phyloP scores from a whole-genome alignment of 768 basidiomycete species.

The Amanita polypyramis region DNA sequence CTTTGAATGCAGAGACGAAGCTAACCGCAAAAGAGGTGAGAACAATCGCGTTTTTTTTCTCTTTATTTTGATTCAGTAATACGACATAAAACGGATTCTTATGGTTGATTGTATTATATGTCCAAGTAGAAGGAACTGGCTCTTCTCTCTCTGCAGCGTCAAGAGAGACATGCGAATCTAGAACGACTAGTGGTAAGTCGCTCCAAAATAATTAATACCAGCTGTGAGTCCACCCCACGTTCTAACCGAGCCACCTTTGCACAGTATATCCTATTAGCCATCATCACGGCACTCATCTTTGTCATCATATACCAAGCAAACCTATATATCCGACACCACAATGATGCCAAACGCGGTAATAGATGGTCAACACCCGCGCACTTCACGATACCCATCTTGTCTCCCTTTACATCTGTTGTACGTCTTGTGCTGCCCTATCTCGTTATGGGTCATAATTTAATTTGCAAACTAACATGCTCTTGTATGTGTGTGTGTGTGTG shows the following conservation, averaged over 20 bases:
- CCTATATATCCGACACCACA: constrained; percentile 15
- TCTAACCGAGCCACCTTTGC: no score
- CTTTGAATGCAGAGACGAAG: constrained; percentile 53
- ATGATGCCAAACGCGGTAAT: constrained; percentile 14
- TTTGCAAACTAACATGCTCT: no score
- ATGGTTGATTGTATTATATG: constrained; percentile 9
- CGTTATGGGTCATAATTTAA: no score
- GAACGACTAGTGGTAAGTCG: constrained; percentile 19
- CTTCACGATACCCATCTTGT: constrained; percentile 71
- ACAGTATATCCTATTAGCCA: constrained; percentile 23
- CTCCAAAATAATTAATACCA: not conserved
- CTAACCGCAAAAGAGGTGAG: constrained; percentile 39
- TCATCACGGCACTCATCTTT: constrained; percentile 25
- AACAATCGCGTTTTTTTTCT: no score
- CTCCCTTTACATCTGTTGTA: constrained; percentile 73
- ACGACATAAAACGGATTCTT: no score
- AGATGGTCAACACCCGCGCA: constrained; percentile 37
- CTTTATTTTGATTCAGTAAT: no score
- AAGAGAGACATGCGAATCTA: constrained; percentile 36
- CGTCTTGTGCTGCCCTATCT: no score
- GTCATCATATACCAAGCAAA: constrained; percentile 24
- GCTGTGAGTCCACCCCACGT: no score
- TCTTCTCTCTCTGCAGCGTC: constrained; percentile 27
- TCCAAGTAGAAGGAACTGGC: constrained; percentile 31
- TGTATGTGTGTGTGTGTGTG: no score